phyloP scores from a whole-genome alignment of 176 grass and related monocot genomes.

The Carex kokanica region DNA sequence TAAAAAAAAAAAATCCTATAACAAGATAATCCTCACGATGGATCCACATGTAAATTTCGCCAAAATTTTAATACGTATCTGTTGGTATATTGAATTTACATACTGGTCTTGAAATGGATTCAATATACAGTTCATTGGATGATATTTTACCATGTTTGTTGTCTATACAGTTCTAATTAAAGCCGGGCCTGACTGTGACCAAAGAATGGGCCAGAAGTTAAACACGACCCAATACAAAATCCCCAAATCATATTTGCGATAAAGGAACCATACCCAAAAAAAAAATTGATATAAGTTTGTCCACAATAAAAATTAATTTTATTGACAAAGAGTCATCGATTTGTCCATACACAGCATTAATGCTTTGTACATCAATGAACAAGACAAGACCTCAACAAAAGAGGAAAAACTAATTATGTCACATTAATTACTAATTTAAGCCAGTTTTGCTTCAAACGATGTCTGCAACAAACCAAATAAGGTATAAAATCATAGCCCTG shows the following conservation, averaged over 20 bases:
- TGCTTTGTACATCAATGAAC: not conserved
- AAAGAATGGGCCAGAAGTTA: not conserved
- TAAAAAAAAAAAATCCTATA: too few species aligned
- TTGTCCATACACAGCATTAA: not conserved
- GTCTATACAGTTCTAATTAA: not conserved
- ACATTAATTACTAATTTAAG: not conserved
- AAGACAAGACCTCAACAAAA: not conserved
- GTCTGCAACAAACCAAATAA: not conserved
- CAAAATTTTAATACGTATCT: too few species aligned
- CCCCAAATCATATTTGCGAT: not conserved
- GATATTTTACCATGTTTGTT: not conserved
- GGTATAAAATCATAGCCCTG: conserved; percentile 35
- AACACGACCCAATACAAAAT: not conserved
- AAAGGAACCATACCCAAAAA: conserved; percentile 1
- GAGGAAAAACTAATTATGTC: not conserved
- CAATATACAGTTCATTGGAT: not conserved
- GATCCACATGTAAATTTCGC: too few species aligned
- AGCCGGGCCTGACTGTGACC: not conserved
- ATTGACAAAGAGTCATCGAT: not conserved
- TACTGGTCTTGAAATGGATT: not conserved
- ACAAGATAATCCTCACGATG: too few species aligned
- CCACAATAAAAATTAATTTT: not conserved
- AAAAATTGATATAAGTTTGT: not conserved
- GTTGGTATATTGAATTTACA: too few species aligned
- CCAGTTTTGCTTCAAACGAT: not conserved